Evolutionary conservation across 2,329 filamentous ascomycete genomes (phyloP), one percentile per base, ranked within the genome.

Genomic region (Coleophoma cylindrospora): DNA sequence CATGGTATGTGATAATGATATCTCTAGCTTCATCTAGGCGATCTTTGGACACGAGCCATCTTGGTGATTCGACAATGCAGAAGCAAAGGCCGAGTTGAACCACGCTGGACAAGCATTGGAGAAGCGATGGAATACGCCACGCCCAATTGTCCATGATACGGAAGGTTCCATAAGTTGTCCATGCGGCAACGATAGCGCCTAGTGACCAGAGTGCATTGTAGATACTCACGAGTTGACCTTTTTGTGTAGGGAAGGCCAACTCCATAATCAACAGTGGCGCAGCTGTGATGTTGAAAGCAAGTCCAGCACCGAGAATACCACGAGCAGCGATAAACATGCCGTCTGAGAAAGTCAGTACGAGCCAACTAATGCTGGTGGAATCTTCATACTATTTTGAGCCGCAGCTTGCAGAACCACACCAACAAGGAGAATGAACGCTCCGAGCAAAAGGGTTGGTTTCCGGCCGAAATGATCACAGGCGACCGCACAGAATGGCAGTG

Each of bases 21-120:
- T 70, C 66, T 10, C 74, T 65, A 0, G 79, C 79, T 49, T 81
- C 70, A 10, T 79, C 75, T 9, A 71, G 66, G 27, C 74, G 71
- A 50, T 75, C 72, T 47, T 77, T 72, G 45, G 73, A 72, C 48
- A 81, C 76, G n/a, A 83, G 69, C 80, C 79, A 84, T 47, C 81
- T 66, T 1, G 81, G 81, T 6, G 76, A 80, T 56, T 85, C 81
- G 12, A 51, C 49, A n/a, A 58, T 40, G 33, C 51, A 54, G 34
- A 45, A 54, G 17, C 51, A 52, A 10, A 50, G 22, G 0, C 33
- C 9, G 12, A 57, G 45, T 40, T 57, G 58, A 11, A 60, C 27
- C 3, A 58, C 15, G 14, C 45, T 45, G 3, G 57, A 43, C 4
- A 60, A 40, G 6, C 44, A 54, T 43, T 59, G 57, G 9, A 61